Evolutionary conservation across 1,284 basidiomycete genomes (phyloP), one percentile per base, ranked within the genome.

Genomic region (Xanthoconium separans): DNA sequence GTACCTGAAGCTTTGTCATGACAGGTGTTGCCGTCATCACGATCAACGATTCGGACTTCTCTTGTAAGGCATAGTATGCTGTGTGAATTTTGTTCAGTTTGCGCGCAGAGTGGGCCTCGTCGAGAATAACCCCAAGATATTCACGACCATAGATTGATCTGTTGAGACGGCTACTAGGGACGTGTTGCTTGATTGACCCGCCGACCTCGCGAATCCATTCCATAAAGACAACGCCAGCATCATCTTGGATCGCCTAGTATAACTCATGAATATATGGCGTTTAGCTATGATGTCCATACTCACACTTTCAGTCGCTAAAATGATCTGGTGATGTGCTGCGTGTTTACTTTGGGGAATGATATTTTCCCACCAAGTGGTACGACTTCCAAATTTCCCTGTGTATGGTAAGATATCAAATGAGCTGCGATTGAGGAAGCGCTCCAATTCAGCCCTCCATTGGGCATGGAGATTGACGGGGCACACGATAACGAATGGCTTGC

Each of bases 371-470:
- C 57, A 58, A 16, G 7, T 2, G 0, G 12, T 22, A 4, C 9
- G 27, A 3, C 24, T 24, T 0, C 9, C 3, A 0, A 20, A 27
- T 18, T 51, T 50, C 2, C 57, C 39, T 0, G n/a, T 10, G 2
- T 58, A 58, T 0, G 47, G 47, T 1, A 58, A 33, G 0, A 58
- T 9, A 6, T 58, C 41, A 3, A 58, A 58, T 0, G 31, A 16
- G 0, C 6, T 9, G 0, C n/a, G 2, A 20, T 24, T 22, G 4
- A 58, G 20, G 8, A 58, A 58, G 2, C 27, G 7, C 18, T 58
- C 31, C 3, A 58, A 31, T 12, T 58, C 47, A 4, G 20, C 2
- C 0, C 3, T n/a, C 56, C 56, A 58, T 15, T 58, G 56, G 1
- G 36, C 16, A 15, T 43, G 50, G 3, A 58, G 39, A 7, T 46